Evolutionary conservation across 2,329 filamentous ascomycete genomes (phyloP).

Genomic region (Colletotrichum nymphaeae): DNA sequence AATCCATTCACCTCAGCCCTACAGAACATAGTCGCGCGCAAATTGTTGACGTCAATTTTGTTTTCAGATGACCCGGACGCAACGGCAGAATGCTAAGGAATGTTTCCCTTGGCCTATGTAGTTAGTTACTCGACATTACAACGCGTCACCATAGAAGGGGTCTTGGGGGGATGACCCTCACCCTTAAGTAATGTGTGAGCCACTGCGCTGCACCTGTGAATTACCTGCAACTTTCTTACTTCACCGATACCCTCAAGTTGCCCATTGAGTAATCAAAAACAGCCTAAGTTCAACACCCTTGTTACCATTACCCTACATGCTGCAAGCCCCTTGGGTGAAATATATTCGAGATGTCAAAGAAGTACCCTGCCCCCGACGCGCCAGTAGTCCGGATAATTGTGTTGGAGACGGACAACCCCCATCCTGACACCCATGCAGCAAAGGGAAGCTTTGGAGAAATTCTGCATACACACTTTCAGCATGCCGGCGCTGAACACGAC

Average conservation of each 20-base stretch:
- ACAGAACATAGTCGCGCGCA: neutral
- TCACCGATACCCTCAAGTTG: neutral
- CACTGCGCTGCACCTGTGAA: slow-evolving; percentile 7
- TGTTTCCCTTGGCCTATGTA: slow-evolving; percentile 1
- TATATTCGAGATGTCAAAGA: neutral
- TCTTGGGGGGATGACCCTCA: neutral
- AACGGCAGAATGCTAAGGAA: neutral
- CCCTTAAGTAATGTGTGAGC: slow-evolving; percentile 10
- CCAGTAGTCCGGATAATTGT: slow-evolving; percentile 56
- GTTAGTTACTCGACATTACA: neutral
- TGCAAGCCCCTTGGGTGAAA: neutral
- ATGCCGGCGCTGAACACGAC: slow-evolving; percentile 62
- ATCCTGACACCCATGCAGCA: slow-evolving; percentile 60
- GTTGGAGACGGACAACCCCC: slow-evolving; percentile 68
- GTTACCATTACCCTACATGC: neutral
- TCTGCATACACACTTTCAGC: slow-evolving; percentile 60
- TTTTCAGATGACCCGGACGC: neutral
- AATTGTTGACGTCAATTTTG: slow-evolving; percentile 28
- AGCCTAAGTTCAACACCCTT: neutral
- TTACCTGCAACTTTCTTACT: neutral
- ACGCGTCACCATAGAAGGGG: slow-evolving; percentile 9
- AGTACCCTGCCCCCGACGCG: slow-evolving; percentile 24
- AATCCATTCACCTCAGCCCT: slow-evolving; percentile 22
- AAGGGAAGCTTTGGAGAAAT: slow-evolving; percentile 67
- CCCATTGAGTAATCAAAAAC: neutral